Percentiles rank a stretch among this genome's conserved stretches.
phyloP scores from a whole-genome alignment of 768 basidiomycete species.

The Tulasnella sp. region DNA sequence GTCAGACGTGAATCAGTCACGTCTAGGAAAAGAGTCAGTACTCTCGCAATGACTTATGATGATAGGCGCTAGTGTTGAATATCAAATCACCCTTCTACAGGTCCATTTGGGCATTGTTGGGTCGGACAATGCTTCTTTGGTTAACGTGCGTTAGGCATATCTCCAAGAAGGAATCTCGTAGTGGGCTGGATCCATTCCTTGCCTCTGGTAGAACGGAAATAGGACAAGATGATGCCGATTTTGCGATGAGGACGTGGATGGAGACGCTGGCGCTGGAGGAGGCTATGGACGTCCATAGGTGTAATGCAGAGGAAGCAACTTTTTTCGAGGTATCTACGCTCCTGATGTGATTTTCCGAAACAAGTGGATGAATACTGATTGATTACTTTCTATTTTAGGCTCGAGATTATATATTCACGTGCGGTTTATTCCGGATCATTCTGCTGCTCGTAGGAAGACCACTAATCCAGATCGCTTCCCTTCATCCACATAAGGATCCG shows the following conservation, averaged over 20 bases:
- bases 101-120: conserved; percentile 8
- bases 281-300: conserved; percentile 6
- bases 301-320: conserved; percentile 10
- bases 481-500: not conserved
- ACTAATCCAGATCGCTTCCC: too few relatives aligned
- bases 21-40: conserved; percentile 8
- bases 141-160: not conserved
- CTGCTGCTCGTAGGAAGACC: too few relatives aligned
- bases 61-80: not conserved
- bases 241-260: conserved; percentile 15
- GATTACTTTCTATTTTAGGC: not conserved
- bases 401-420: conserved; percentile 6
- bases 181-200: too few relatives aligned
- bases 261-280: conserved; percentile 16
- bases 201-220: not conserved
- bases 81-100: not conserved
- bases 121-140: conserved; percentile 7
- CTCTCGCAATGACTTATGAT: not conserved
- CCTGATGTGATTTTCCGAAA: not conserved
- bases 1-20: not conserved
- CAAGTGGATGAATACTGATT: too few relatives aligned
- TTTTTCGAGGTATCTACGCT: conserved; percentile 1
- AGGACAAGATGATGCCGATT: conserved; percentile 8
- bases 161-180: too few relatives aligned
- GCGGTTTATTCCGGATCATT: too few relatives aligned